phyloP scores from a whole-genome alignment of 2,329 filamentous ascomycete species.

The Blastomyces emzantsi region DNA sequence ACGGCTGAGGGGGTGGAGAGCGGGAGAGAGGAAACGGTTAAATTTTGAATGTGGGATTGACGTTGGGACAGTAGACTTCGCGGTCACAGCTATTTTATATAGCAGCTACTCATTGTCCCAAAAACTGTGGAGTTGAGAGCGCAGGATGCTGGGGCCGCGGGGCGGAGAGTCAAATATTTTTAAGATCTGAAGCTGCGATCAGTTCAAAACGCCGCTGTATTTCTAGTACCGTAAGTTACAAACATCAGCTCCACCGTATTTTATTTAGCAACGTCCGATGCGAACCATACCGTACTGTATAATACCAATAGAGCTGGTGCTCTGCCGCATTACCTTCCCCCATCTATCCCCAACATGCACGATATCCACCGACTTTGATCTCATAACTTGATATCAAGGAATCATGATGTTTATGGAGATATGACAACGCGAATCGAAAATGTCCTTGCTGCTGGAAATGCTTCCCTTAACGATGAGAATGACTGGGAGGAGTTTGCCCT shows the following conservation, averaged over 20 bases:
- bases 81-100: not conserved
- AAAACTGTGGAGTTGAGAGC: not conserved
- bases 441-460: slow-evolving; percentile 37
- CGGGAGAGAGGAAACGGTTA: too few relatives aligned
- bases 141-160: not conserved
- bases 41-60: not conserved
- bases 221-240: not conserved
- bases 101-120: not conserved
- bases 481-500: slow-evolving; percentile 54
- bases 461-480: slow-evolving; percentile 41
- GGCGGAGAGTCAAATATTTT: not conserved
- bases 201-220: not conserved
- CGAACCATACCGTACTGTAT: not conserved
- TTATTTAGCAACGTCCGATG: too few relatives aligned
- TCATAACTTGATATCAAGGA: slow-evolving; percentile 14
- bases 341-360: slow-evolving; percentile 6
- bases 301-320: not conserved
- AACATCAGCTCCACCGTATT: too few relatives aligned
- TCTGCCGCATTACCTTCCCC: not conserved
- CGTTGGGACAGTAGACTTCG: not conserved
- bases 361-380: not conserved
- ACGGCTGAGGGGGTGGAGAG: not conserved
- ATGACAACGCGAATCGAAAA: slow-evolving; percentile 40
- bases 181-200: not conserved
- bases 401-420: slow-evolving; percentile 30